Evolutionary conservation across 2,329 filamentous ascomycete species (phyloP).

Genomic region (Myriosclerotinia scirpicola): DNA sequence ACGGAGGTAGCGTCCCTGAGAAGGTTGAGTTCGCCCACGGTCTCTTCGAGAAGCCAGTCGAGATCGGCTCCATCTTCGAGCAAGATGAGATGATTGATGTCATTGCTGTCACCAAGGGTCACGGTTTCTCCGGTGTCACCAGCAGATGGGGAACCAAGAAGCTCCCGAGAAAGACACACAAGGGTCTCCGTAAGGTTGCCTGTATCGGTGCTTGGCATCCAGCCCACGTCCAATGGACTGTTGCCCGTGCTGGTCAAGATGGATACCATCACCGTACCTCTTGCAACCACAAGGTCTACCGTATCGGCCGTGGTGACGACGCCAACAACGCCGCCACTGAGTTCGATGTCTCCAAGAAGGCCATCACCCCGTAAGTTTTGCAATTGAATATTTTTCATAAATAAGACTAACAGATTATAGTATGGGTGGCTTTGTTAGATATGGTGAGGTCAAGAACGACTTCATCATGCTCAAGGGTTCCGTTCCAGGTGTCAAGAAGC

Average conservation of each 20-base stretch:
- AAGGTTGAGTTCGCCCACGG: constrained; percentile 96
- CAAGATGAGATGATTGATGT: constrained; percentile 99
- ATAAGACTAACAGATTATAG: constrained; percentile 51
- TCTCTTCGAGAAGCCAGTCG: constrained; percentile 98
- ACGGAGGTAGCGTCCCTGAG: constrained; percentile 91
- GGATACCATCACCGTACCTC: constrained; percentile 99
- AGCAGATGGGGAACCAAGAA: constrained; percentile 99
- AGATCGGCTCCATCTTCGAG: constrained; percentile 94
- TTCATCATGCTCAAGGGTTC: constrained; percentile 97
- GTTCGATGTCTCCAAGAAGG: constrained; percentile 98
- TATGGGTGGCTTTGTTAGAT: constrained; percentile 98
- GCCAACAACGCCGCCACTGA: constrained; percentile 93
- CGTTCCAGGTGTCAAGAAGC: constrained; percentile 98
- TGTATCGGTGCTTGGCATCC: constrained; percentile 99
- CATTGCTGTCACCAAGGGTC: constrained; percentile 99
- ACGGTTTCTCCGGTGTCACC: constrained; percentile 97
- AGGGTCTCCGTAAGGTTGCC: constrained; percentile 99
- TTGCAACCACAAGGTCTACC: constrained; percentile 99
- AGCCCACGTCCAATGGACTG: constrained; percentile 99
- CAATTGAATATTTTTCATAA: background rate
- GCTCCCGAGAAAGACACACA: constrained; percentile 99
- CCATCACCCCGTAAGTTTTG: constrained; percentile 91
- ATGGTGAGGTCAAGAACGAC: constrained; percentile 99
- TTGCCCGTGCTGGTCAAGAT: constrained; percentile 98
- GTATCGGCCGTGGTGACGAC: constrained; percentile 88